Base-by-base conservation (phyloP, 805 yeast genomes). In the Hanseniaspora jakobsenii region DNA sequence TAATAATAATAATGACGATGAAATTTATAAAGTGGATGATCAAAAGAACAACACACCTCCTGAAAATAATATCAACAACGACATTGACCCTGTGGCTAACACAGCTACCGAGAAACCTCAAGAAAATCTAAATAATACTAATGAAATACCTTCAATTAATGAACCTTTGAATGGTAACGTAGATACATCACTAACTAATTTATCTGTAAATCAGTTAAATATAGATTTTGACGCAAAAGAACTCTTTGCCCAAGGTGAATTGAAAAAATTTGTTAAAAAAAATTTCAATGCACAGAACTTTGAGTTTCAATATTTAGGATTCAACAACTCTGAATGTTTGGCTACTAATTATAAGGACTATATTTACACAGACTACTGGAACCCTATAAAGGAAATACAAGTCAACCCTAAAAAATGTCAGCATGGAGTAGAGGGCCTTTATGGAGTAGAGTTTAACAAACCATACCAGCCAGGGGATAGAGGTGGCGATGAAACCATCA, bases 401-500 rank as follows among this genome's bases (percentile, higher is more conserved):
- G 38, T 17, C 16, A 31, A 7, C 49, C 52, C 52, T 23, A 40
- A 34, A 29, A 41, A 34, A 17, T 41, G 38, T 14, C 45, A 41
- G 23, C 21, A 38, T 12, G 3, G 16, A 9, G 40, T 36, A 7
- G 4, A 17, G 2, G 56, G 51, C 2, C 40, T 24, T n/a, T n/a
- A n/a, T n/a, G n/a, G n/a, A n/a, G n/a, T n/a, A n/a, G n/a, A n/a
- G n/a, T n/a, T n/a, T n/a, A n/a, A n/a, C n/a, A n/a, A n/a, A n/a
- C n/a, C n/a, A n/a, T n/a, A n/a, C n/a, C n/a, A n/a, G n/a, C n/a
- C n/a, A n/a, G n/a, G n/a, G n/a, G 50, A 43, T 6, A 94, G 85
- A 54, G 69, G 97, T 53, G 96, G 96, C 1, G 76, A 73, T 3
- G 81, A 78, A 53, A 75, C 71, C 17, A 65, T 69, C 18, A 71